Percentiles rank a stretch among this genome's conserved stretches.
Evolutionary conservation across 352 stramenopile genomes (phyloP).

Genomic region (Phytopythium mirpurense): DNA sequence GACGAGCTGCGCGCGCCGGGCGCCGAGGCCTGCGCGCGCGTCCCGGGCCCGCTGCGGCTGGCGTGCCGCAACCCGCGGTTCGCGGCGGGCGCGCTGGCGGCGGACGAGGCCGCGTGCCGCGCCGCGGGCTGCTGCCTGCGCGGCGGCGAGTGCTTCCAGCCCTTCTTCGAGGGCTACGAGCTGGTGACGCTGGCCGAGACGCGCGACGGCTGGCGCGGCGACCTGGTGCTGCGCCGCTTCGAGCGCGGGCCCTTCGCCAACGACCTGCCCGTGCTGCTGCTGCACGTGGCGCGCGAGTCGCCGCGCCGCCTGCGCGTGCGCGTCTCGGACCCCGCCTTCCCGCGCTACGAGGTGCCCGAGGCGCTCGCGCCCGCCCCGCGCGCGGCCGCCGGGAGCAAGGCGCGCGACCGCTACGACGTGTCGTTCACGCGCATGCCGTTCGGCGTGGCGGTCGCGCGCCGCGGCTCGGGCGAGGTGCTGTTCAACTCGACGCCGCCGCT

Average conservation of each 20-base stretch:
- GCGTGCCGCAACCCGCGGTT: slow-evolving; percentile 78
- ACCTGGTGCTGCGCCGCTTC: slow-evolving; percentile 38
- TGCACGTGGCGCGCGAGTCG: slow-evolving; percentile 62
- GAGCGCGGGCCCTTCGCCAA: slow-evolving; percentile 69
- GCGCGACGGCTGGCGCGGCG: slow-evolving; percentile 41
- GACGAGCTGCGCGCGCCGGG: slow-evolving; percentile 17
- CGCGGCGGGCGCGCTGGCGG: slow-evolving; percentile 13
- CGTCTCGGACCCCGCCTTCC: slow-evolving; percentile 74
- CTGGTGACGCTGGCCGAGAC: slow-evolving; percentile 58
- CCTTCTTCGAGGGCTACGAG: slow-evolving; percentile 60
- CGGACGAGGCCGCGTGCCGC: slow-evolving; percentile 30
- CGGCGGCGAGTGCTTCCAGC: slow-evolving; percentile 58
- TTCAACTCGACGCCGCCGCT: slow-evolving; percentile 80
- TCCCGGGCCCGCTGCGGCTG: slow-evolving; percentile 40
- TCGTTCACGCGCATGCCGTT: slow-evolving; percentile 68
- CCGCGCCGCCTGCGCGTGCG: slow-evolving; percentile 53
- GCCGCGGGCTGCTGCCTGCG: slow-evolving; percentile 76
- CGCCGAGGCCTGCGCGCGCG: slow-evolving; percentile 18
- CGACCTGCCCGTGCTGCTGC: slow-evolving; percentile 48
- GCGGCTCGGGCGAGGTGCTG: slow-evolving; percentile 48
- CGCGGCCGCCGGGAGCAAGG: background rate
- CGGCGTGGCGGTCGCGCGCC: slow-evolving; percentile 59
- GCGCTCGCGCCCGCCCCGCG: slow-evolving; percentile 6
- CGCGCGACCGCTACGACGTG: slow-evolving; percentile 31
- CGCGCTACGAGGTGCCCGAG: slow-evolving; percentile 64